These are phyloP conservation scores for Phytomonas francai DNA, from an alignment of 208 protist genomes.

Conservation along the genomic window DNA sequence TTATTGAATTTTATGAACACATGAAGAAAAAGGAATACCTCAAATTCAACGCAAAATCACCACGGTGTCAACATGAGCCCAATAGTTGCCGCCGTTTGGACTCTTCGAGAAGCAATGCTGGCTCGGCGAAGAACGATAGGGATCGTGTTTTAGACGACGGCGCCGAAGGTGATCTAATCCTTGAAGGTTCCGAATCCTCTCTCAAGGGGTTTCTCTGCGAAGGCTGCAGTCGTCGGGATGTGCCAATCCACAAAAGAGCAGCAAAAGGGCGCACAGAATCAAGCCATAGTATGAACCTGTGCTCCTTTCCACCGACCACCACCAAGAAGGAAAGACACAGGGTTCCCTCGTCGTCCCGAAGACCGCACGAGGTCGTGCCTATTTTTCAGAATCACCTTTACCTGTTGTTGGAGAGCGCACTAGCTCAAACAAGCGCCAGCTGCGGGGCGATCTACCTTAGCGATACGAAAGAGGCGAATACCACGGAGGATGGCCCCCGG, in stretches of 20 bases:
- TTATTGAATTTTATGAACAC: conserved; percentile 64
- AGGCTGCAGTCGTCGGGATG: not conserved
- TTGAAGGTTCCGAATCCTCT: not conserved
- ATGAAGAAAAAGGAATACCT: conserved; percentile 30
- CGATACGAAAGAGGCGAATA: not conserved
- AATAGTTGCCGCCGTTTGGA: not conserved
- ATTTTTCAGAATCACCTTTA: conserved; percentile 56
- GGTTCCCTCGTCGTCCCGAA: not conserved
- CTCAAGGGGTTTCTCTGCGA: not conserved
- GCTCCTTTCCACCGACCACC: not conserved
- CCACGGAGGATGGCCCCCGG: conserved; percentile 8
- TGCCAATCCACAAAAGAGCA: not conserved
- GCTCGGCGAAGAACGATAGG: not conserved
- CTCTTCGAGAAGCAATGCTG: not conserved
- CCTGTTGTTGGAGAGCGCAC: conserved; percentile 50
- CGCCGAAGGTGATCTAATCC: not conserved
- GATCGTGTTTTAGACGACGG: not conserved
- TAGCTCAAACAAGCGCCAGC: conserved; percentile 33
- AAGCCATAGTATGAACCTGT: not conserved
- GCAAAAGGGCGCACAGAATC: not conserved
- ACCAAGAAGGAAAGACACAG: conserved; percentile 12
- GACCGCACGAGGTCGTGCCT: conserved; percentile 15
- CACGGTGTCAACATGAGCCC: not conserved
- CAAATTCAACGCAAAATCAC: not conserved
- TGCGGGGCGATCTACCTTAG: conserved; percentile 60